Evolutionary conservation across 495 filamentous ascomycete species (phyloP).

Genomic region (Talaromyces borbonicus): DNA sequence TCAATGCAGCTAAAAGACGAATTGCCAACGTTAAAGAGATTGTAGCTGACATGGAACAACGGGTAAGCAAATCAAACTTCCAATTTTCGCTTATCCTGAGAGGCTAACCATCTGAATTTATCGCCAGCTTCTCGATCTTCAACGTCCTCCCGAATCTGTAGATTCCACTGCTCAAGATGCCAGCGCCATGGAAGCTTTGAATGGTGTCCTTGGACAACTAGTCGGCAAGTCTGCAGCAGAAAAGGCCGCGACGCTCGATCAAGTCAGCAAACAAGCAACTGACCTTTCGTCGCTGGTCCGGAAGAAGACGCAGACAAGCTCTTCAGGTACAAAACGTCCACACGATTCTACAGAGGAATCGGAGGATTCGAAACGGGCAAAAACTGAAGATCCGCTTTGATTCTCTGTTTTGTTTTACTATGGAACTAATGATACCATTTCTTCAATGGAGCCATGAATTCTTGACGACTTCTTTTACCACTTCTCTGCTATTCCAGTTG

Average conservation of each 20-base stretch:
- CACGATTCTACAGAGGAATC: constrained; percentile 13
- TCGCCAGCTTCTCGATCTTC: constrained; percentile 62
- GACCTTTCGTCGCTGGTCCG: constrained; percentile 80
- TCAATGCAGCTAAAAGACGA: constrained; percentile 47
- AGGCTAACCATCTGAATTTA: constrained; percentile 13
- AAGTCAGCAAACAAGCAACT: constrained; percentile 69
- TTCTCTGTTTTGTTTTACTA: not conserved
- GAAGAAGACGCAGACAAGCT: constrained; percentile 39
- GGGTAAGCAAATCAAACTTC: constrained; percentile 38
- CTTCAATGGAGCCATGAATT: not conserved
- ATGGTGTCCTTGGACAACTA: constrained; percentile 64
- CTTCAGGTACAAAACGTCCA: constrained; percentile 3
- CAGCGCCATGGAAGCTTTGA: constrained; percentile 39
- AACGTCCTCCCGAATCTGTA: constrained; percentile 57
- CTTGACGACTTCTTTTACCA: too few species aligned
- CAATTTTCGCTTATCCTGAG: constrained; percentile 10
- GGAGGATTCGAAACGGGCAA: constrained; percentile 20
- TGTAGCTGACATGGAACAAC: constrained; percentile 75
- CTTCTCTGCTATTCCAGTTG: not conserved
- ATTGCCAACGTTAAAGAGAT: constrained; percentile 82
- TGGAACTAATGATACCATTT: not conserved
- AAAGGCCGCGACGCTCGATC: constrained; percentile 58
- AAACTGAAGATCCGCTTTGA: constrained; percentile 14
- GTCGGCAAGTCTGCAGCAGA: constrained; percentile 55
- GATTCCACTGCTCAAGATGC: constrained; percentile 38